These are phyloP conservation scores for Aspergillus nanangensis DNA, from an alignment of 495 filamentous ascomycete genomes.

Conservation along the genomic window DNA sequence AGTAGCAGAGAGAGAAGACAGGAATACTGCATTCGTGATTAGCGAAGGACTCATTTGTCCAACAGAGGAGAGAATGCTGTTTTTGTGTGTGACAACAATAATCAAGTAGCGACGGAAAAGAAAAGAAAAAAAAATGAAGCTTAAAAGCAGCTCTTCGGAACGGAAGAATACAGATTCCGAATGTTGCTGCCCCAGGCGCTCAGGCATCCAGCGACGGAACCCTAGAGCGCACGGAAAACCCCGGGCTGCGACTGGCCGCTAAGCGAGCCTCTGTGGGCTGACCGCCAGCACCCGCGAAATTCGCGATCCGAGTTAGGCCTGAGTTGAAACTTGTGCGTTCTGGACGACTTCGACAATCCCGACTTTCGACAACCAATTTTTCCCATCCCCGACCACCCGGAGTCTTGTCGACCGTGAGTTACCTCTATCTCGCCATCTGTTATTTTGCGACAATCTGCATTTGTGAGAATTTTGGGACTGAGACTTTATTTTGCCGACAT, in stretches of 20 bases:
- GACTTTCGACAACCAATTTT: slow-evolving; percentile 45
- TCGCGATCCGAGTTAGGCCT: slow-evolving; percentile 24
- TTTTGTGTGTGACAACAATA: too few relatives aligned
- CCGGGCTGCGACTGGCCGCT: slow-evolving; percentile 21
- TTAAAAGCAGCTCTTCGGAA: slow-evolving; percentile 15
- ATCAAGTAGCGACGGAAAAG: slow-evolving; percentile 1
- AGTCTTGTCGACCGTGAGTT: slow-evolving; percentile 47
- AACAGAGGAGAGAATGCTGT: too few relatives aligned
- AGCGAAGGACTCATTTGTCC: too few relatives aligned
- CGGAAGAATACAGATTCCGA: slow-evolving; percentile 14
- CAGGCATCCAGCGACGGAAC: slow-evolving; percentile 16
- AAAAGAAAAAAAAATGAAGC: slow-evolving; percentile 9
- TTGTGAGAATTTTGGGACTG: slow-evolving; percentile 12
- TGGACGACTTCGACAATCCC: slow-evolving; percentile 36
- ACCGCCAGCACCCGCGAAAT: slow-evolving; percentile 40
- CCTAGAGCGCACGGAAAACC: slow-evolving; percentile 33
- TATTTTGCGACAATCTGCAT: too few relatives aligned
- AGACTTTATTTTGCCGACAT: slow-evolving; percentile 12
- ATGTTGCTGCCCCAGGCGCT: slow-evolving; percentile 12
- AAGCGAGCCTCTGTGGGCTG: slow-evolving; percentile 35
- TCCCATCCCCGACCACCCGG: slow-evolving; percentile 34
- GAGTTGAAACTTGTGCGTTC: slow-evolving; percentile 30
- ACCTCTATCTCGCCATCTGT: slow-evolving; percentile 5
- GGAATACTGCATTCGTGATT: too few relatives aligned
- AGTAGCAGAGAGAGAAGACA: not conserved